Conservation (phyloP, 768 basidiomycete species). For the Hortiboletus campestris region DNA sequence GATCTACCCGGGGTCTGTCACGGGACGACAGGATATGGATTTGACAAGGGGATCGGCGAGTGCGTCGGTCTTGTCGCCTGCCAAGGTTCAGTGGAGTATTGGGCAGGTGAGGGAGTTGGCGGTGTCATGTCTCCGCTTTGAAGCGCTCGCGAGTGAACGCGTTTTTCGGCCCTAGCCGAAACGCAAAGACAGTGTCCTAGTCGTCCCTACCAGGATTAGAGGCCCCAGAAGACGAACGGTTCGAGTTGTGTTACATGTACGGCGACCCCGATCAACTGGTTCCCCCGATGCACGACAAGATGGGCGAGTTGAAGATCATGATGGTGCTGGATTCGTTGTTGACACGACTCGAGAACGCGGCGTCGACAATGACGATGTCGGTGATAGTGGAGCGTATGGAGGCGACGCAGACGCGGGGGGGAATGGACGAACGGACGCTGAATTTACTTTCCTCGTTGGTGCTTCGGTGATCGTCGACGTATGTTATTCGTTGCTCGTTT, state of each 20-base stretch:
- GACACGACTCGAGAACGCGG: conserved; percentile 73
- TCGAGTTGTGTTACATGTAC: conserved; percentile 41
- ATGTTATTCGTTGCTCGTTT: not conserved
- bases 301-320: conserved; percentile 70
- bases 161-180: conserved; percentile 50
- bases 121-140: conserved; percentile 71
- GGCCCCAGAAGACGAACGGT: conserved; percentile 20
- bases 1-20: too few relatives aligned
- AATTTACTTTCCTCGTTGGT: conserved; percentile 39
- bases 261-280: conserved; percentile 63
- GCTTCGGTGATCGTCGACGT: conserved; percentile 13
- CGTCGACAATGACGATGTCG: conserved; percentile 32
- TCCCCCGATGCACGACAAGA: conserved; percentile 66
- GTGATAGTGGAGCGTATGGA: conserved; percentile 22
- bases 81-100: conserved; percentile 64
- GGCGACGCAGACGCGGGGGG: conserved; percentile 36
- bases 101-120: conserved; percentile 74
- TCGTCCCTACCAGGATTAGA: conserved; percentile 12
- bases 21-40: conserved; percentile 64
- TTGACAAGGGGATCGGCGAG: conserved; percentile 25
- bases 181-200: conserved; percentile 31
- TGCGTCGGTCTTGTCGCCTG: conserved; percentile 7
- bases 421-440: conserved; percentile 51
- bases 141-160: conserved; percentile 65
- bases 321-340: conserved; percentile 74